These are phyloP conservation scores for Pichia pseudocactophila DNA, from an alignment of 805 yeast genomes.

Conservation along the genomic window DNA sequence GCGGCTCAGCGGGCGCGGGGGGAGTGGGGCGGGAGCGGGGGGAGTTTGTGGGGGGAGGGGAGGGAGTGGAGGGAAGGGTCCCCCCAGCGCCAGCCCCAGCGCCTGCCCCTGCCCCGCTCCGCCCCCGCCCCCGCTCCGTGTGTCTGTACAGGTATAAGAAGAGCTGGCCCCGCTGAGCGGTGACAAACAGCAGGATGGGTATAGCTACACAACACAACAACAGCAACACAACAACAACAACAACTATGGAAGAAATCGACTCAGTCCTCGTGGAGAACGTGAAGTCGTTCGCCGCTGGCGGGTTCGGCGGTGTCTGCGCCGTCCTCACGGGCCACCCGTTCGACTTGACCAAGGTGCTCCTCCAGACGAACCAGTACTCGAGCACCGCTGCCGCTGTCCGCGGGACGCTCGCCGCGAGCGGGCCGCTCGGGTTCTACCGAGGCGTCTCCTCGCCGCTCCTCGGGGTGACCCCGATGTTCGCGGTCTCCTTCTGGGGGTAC, in stretches of 20 bases:
- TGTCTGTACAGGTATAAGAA: too few relatives aligned
- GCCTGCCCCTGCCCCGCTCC: too few relatives aligned
- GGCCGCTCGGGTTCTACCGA: slow-evolving; percentile 74
- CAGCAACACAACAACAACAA: too few relatives aligned
- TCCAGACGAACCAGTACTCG: slow-evolving; percentile 69
- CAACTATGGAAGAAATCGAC: slow-evolving; percentile 24
- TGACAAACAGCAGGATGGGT: too few relatives aligned
- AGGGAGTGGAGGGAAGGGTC: too few relatives aligned
- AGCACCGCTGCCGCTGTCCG: slow-evolving; percentile 61
- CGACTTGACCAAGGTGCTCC: slow-evolving; percentile 83
- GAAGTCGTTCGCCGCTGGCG: slow-evolving; percentile 87
- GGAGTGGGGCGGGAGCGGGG: too few relatives aligned
- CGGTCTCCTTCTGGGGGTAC: slow-evolving; percentile 97
- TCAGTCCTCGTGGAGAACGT: slow-evolving; percentile 59
- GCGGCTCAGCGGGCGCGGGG: too few relatives aligned
- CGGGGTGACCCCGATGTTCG: slow-evolving; percentile 99
- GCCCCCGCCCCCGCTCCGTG: too few relatives aligned
- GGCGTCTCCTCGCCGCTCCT: slow-evolving; percentile 90
- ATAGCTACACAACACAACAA: too few relatives aligned
- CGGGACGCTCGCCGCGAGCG: slow-evolving; percentile 63
- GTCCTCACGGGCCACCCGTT: slow-evolving; percentile 95
- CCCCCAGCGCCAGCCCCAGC: too few relatives aligned
- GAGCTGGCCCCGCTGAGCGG: too few relatives aligned
- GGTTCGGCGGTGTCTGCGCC: slow-evolving; percentile 94
- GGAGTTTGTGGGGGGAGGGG: too few relatives aligned